Conservation (phyloP, 495 filamentous ascomycete genomes). For the Entonaema liquescens region DNA sequence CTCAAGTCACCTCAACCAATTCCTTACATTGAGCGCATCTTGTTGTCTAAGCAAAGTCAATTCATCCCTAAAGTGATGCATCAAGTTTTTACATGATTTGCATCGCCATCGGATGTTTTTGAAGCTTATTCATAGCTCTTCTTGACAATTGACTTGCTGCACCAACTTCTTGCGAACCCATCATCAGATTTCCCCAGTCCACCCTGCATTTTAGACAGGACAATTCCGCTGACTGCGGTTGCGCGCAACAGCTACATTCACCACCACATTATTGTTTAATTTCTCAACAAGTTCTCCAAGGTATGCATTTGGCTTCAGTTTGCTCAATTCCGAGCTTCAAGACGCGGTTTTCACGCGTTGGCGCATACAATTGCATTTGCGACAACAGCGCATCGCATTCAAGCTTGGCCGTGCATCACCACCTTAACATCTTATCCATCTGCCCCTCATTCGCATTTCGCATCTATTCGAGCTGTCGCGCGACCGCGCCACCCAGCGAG, state of each 20-base stretch:
- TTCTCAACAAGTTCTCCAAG: constrained; percentile 27
- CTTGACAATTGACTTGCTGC: constrained; percentile 17
- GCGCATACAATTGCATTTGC: constrained; percentile 51
- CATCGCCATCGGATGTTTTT: constrained; percentile 29
- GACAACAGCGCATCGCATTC: constrained; percentile 33
- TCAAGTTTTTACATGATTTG: constrained; percentile 10
- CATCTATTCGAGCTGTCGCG: constrained; percentile 20
- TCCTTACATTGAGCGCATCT: constrained; percentile 12
- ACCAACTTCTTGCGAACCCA: constrained; percentile 10
- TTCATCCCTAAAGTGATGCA: constrained; percentile 7
- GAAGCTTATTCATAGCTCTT: constrained; percentile 26
- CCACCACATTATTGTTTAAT: constrained; percentile 34
- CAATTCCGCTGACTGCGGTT: constrained; percentile 36
- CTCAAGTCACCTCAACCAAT: constrained; percentile 47
- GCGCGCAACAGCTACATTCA: constrained; percentile 41
- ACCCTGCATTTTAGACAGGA: constrained; percentile 26
- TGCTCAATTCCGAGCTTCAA: constrained; percentile 46
- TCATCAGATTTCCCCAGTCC: constrained; percentile 17
- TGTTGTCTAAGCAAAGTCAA: constrained; percentile 15
- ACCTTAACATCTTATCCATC: constrained; percentile 22
- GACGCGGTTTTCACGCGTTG: constrained; percentile 45
- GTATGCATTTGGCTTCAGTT: constrained; percentile 44
- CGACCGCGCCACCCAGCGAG: constrained; percentile 6
- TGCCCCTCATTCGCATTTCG: constrained; percentile 38
- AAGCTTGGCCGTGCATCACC: constrained; percentile 30